Percentiles rank a stretch among this genome's conserved stretches.
Evolutionary conservation across 177 flowering plant genomes (phyloP).

Genomic region (Vitis hybrid): DNA sequence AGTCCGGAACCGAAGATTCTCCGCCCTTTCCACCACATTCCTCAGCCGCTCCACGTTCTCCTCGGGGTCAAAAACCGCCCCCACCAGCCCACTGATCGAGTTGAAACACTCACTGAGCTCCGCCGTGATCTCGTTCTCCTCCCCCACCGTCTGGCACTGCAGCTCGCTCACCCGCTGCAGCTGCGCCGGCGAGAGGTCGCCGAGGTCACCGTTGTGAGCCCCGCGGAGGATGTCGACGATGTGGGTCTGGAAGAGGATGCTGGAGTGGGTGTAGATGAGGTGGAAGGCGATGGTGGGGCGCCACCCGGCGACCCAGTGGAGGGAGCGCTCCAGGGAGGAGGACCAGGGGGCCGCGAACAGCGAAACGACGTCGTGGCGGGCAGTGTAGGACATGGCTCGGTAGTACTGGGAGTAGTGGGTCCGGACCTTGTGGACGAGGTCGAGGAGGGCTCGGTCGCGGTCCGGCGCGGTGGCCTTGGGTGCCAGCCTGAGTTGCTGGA

Average conservation of each 20-base stretch:
- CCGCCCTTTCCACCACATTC: constrained; percentile 53
- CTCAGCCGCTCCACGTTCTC: constrained; percentile 40
- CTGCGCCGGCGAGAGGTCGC: constrained; percentile 63
- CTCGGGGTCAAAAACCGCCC: constrained; percentile 8
- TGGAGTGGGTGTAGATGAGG: constrained; percentile 68
- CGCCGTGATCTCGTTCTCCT: constrained; percentile 55
- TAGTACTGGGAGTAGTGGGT: constrained; percentile 61
- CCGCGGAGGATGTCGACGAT: constrained; percentile 66
- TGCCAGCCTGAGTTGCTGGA: constrained; percentile 42
- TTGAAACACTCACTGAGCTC: constrained; percentile 68
- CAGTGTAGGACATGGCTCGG: constrained; percentile 42
- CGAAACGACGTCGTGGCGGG: constrained; percentile 36
- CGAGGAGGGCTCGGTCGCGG: constrained; percentile 15
- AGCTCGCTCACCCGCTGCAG: constrained; percentile 61
- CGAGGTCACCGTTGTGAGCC: constrained; percentile 62
- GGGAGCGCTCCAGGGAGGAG: constrained; percentile 59
- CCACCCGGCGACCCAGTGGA: constrained; percentile 81
- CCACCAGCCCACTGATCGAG: constrained; percentile 9
- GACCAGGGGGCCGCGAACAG: constrained; percentile 61
- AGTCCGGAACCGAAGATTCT: constrained; percentile 63
- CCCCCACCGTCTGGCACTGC: constrained; percentile 69
- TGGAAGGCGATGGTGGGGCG: constrained; percentile 81
- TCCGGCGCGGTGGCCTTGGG: constrained; percentile 30
- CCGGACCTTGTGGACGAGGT: constrained; percentile 40
- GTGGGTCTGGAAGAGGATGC: constrained; percentile 55